A percentile compares a stretch with the other conserved stretches of the same genome.
phyloP scores from a whole-genome alignment of 805 yeast species.

The Yamadazyma takamatsuzukensis region DNA sequence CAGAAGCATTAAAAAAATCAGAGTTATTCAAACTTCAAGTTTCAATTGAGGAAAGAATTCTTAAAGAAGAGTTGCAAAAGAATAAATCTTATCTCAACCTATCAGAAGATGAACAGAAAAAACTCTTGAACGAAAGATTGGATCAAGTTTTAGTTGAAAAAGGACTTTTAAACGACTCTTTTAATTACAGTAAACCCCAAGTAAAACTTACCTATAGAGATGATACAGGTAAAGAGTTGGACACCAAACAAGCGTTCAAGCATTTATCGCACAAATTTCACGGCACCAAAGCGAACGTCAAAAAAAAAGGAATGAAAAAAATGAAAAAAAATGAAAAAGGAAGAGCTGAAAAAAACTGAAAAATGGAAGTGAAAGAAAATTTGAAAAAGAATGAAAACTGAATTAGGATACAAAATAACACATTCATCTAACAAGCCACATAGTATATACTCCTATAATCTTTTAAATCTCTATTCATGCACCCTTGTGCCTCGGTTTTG shows the following conservation, averaged over 20 bases:
- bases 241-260: slow-evolving; percentile 72
- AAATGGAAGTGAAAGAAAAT: too few species aligned
- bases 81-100: slow-evolving; percentile 24
- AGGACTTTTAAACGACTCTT: slow-evolving; percentile 16
- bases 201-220: slow-evolving; percentile 61
- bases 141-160: slow-evolving; percentile 26
- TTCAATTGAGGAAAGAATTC: slow-evolving; percentile 30
- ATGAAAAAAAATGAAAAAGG: too few species aligned
- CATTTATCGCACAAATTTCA: slow-evolving; percentile 75
- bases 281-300: slow-evolving; percentile 38
- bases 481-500: too few species aligned
- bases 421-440: too few species aligned
- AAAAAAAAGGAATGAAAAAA: too few species aligned
- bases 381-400: too few species aligned
- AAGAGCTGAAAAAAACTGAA: too few species aligned
- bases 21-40: slow-evolving; percentile 27
- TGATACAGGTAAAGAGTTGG: slow-evolving; percentile 55
- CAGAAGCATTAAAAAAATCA: slow-evolving; percentile 23
- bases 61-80: slow-evolving; percentile 24
- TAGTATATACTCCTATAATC: too few species aligned
- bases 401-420: too few species aligned
- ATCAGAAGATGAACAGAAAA: slow-evolving; percentile 26
- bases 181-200: slow-evolving; percentile 42
- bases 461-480: too few species aligned
- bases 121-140: slow-evolving; percentile 22